Base-by-base conservation (phyloP, 192 early-diverging fungal species). In the Backusella westeae region DNA sequence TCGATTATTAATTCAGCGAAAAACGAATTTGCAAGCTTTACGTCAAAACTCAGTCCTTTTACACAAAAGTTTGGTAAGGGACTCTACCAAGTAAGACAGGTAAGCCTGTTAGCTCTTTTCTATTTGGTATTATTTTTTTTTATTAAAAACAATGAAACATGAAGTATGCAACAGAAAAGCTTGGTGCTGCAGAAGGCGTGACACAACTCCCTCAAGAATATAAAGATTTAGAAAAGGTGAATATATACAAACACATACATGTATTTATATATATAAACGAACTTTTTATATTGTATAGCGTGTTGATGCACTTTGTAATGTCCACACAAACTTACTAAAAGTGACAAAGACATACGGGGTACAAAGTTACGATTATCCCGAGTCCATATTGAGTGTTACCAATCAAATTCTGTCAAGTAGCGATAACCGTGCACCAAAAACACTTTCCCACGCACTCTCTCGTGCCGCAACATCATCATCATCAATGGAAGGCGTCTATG, bases 141-240 rank as follows among this genome's bases (percentile, higher is more conserved):
- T 17, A 44, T 44, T 5, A 56, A 23, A 34, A 29, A 34, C 34
- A 29, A 29, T 67, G 17, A 6, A 17, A 67, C 34, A 44, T 94
- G 93, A 19, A 88, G 89, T 69, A 69, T 41, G 23, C 68, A 12
- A 38, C 34, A 42, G 97, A 98, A 78, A 91, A 90, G 81, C 85
- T 96, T 72, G 93, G 92, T 34, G 90, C 80, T 63, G 85, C 85
- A 15, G 86, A 87, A 19, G 93, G 96, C 72, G 86, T 95, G 34
- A 98, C 97, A n/a, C 93, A 93, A 70, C 90, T 98, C 35, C 97
- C 97, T 41, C 85, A 86, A 67, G 96, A 98, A 77, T 98, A 97
- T 81, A 84, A 92, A 53, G 89, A 91, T 66, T 86, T 98, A 65
- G 97, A 97, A 78, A 87, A 87, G 86, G 93, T 93, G 84, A 67